Percentiles rank a stretch among this genome's conserved stretches.
phyloP scores from a whole-genome alignment of 176 grass and related monocot genomes.

The Phyllostachys edulis region DNA sequence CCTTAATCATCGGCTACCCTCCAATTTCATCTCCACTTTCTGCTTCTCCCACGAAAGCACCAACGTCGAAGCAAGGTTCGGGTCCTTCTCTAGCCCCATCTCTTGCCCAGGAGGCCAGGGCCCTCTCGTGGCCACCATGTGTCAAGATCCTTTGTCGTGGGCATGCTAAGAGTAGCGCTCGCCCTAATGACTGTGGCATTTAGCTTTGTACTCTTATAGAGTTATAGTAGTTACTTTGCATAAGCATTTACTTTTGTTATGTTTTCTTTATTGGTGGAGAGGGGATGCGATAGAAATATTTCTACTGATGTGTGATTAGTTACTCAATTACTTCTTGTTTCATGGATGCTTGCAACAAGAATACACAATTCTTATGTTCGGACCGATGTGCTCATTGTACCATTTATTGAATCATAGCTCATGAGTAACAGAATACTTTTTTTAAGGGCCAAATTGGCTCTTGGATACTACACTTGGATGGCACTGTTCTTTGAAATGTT shows the following conservation, averaged over 20 bases:
- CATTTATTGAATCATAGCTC: not conserved
- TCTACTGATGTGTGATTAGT: not conserved
- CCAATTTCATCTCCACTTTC: not conserved
- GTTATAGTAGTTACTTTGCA: too few relatives aligned
- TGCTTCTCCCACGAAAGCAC: not conserved
- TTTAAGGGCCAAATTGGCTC: too few relatives aligned
- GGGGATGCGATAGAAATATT: not conserved
- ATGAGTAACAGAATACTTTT: not conserved
- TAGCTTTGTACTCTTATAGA: not conserved
- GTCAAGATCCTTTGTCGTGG: not conserved
- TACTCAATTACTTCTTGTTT: not conserved
- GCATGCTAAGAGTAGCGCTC: not conserved
- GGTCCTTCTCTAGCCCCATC: not conserved
- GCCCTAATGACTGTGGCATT: not conserved
- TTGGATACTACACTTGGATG: too few relatives aligned
- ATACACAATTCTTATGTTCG: not conserved
- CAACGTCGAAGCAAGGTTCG: not conserved
- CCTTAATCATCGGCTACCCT: not conserved
- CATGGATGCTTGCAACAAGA: not conserved
- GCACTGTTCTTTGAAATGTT: too few relatives aligned
- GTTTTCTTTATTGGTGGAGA: not conserved
- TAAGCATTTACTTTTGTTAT: not conserved
- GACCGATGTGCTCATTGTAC: not conserved
- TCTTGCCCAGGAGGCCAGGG: not conserved
- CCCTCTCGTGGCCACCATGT: not conserved